These are phyloP conservation scores for Chaetomidium leptoderma DNA, from an alignment of 495 filamentous ascomycete genomes.

Conservation along the genomic window DNA sequence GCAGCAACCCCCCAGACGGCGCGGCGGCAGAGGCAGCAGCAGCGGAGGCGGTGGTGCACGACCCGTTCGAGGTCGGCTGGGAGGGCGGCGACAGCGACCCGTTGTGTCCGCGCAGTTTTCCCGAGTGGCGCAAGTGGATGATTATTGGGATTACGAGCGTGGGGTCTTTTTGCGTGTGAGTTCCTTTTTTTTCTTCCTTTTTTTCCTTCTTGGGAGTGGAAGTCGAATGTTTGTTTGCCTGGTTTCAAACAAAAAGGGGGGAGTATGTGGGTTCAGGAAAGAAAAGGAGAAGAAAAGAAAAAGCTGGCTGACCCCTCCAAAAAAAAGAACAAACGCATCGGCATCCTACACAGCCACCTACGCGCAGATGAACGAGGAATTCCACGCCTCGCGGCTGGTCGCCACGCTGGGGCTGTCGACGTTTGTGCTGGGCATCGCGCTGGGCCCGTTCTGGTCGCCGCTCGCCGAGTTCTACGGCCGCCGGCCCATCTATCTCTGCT, in stretches of 20 bases:
- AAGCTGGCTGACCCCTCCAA: too few relatives aligned
- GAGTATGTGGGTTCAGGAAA: background rate
- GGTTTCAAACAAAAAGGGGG: background rate
- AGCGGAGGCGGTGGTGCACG: conserved; percentile 12
- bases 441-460: conserved; percentile 65
- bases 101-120: conserved; percentile 65
- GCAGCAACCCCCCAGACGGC: background rate
- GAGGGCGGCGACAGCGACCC: conserved; percentile 67
- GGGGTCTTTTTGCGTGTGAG: conserved; percentile 81
- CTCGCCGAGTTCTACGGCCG: conserved; percentile 82
- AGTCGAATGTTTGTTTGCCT: background rate
- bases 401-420: conserved; percentile 76
- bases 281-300: background rate
- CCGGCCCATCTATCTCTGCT: conserved; percentile 73
- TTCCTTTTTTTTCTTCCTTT: background rate
- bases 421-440: conserved; percentile 70
- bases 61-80: conserved; percentile 64
- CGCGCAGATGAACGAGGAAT: conserved; percentile 72
- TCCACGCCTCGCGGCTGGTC: conserved; percentile 61
- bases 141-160: conserved; percentile 66
- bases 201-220: background rate
- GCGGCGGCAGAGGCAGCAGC: background rate
- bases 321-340: conserved; percentile 71
- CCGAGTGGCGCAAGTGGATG: conserved; percentile 68
- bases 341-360: conserved; percentile 89